Percentiles rank a stretch among this genome's conserved stretches.
These are phyloP conservation scores for Dimocarpus longan DNA, from an alignment of 345 rosid genomes.

Conservation along the genomic window DNA sequence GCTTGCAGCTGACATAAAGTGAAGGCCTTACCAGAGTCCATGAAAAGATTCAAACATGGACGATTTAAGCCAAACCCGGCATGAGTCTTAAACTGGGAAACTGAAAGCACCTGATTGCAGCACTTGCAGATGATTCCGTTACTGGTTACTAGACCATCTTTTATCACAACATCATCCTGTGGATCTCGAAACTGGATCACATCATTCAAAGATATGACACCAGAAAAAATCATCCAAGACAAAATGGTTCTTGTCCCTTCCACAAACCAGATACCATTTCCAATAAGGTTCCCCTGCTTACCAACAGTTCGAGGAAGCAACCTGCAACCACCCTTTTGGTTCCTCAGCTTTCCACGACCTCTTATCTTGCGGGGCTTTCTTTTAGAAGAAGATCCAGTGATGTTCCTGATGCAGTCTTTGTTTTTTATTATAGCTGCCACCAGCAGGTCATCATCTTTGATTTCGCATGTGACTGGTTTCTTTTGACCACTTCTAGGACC, in stretches of 20 bases:
- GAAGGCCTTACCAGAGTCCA: constrained; percentile 80
- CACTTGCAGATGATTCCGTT: constrained; percentile 83
- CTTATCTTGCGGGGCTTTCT: constrained; percentile 48
- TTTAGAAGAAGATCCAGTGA: constrained; percentile 45
- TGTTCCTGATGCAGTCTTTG: constrained; percentile 43
- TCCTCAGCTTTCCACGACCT: constrained; percentile 48
- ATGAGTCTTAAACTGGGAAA: constrained; percentile 78
- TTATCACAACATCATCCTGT: constrained; percentile 57
- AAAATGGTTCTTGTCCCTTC: constrained; percentile 69
- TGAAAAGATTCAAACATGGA: constrained; percentile 82
- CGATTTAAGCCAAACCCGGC: constrained; percentile 68
- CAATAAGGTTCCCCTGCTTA: constrained; percentile 45
- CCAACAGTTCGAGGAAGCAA: constrained; percentile 62
- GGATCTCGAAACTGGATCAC: constrained; percentile 77
- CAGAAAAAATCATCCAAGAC: constrained; percentile 71
- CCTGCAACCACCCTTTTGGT: constrained; percentile 57
- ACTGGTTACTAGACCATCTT: constrained; percentile 68
- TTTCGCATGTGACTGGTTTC: constrained; percentile 48
- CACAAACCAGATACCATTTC: constrained; percentile 47
- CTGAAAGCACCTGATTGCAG: constrained; percentile 64
- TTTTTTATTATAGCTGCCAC: constrained; percentile 58
- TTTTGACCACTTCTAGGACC: constrained; percentile 40
- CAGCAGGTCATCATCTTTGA: constrained; percentile 64
- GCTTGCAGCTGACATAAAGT: constrained; percentile 81
- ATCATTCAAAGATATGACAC: constrained; percentile 63